These are phyloP conservation scores for Echium plantagineum DNA, from an alignment of 257 asterid species.

Conservation along the genomic window DNA sequence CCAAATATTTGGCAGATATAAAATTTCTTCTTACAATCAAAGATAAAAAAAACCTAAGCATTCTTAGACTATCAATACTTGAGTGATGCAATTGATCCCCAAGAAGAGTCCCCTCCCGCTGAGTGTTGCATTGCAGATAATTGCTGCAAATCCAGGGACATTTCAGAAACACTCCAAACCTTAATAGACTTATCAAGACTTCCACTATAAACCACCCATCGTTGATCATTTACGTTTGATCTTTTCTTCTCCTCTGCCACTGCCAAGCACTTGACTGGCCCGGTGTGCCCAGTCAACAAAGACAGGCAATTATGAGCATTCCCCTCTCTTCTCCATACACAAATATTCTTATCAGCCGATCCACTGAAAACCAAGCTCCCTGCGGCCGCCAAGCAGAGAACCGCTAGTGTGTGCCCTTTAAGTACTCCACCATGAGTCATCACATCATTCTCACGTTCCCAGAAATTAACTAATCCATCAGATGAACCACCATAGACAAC, in stretches of 20 bases:
- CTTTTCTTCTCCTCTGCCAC: slow-evolving; percentile 38
- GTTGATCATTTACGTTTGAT: slow-evolving; percentile 23
- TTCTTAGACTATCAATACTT: slow-evolving; percentile 28
- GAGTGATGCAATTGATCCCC: slow-evolving; percentile 50
- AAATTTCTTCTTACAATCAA: background rate
- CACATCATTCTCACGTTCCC: slow-evolving; percentile 47
- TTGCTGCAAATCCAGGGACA: slow-evolving; percentile 37
- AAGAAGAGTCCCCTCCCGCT: slow-evolving; percentile 18
- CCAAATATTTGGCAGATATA: background rate
- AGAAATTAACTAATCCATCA: slow-evolving; percentile 62
- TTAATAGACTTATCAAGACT: slow-evolving; percentile 75
- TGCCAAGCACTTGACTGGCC: slow-evolving; percentile 75
- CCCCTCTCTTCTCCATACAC: slow-evolving; percentile 65
- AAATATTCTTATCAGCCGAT: slow-evolving; percentile 66
- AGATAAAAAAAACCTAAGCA: background rate
- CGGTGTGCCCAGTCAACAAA: slow-evolving; percentile 64
- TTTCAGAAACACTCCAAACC: slow-evolving; percentile 74
- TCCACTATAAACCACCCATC: slow-evolving; percentile 72
- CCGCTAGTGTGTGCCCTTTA: slow-evolving; percentile 73
- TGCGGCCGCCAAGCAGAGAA: slow-evolving; percentile 49
- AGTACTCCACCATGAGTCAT: slow-evolving; percentile 55
- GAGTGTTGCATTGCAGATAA: slow-evolving; percentile 19
- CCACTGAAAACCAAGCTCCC: slow-evolving; percentile 60
- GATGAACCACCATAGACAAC: slow-evolving; percentile 58
- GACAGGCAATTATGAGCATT: slow-evolving; percentile 49